These are phyloP conservation scores for Ochetophila trinervis DNA, from an alignment of 306 rosid species.

Conservation along the genomic window DNA sequence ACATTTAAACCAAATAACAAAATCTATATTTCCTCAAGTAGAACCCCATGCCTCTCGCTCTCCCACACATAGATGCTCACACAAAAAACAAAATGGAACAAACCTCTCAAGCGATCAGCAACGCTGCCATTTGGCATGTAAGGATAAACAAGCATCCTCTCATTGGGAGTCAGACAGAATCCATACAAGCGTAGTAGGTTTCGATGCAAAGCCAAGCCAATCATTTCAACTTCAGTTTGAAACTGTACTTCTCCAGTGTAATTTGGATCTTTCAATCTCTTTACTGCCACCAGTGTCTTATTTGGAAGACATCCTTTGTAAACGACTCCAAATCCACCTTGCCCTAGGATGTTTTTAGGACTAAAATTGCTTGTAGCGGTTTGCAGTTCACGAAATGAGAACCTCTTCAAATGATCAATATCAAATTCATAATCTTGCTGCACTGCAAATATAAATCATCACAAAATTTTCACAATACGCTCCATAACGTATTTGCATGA, in stretches of 20 bases:
- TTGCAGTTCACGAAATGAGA: conserved; percentile 86
- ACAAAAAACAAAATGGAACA: conserved; percentile 30
- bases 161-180: conserved; percentile 81
- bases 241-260: conserved; percentile 96
- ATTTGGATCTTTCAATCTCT: conserved; percentile 94
- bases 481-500: neutral
- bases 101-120: conserved; percentile 96
- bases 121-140: conserved; percentile 95
- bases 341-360: conserved; percentile 73
- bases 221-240: conserved; percentile 98
- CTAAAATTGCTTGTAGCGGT: conserved; percentile 76
- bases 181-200: conserved; percentile 83
- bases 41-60: neutral
- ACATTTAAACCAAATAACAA: too few relatives aligned
- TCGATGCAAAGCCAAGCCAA: conserved; percentile 94
- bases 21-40: neutral
- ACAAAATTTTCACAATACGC: neutral
- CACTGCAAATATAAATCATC: conserved; percentile 50
- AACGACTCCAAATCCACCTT: conserved; percentile 95
- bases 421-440: conserved; percentile 88
- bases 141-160: conserved; percentile 92
- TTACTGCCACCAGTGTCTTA: conserved; percentile 76
- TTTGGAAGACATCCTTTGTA: conserved; percentile 90
- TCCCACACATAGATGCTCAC: neutral
- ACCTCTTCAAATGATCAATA: conserved; percentile 82